A percentile compares a stretch with the other conserved stretches of the same genome.
Evolutionary conservation across 176 grass and related monocot genomes (phyloP).

Genomic region (Secale cereale): DNA sequence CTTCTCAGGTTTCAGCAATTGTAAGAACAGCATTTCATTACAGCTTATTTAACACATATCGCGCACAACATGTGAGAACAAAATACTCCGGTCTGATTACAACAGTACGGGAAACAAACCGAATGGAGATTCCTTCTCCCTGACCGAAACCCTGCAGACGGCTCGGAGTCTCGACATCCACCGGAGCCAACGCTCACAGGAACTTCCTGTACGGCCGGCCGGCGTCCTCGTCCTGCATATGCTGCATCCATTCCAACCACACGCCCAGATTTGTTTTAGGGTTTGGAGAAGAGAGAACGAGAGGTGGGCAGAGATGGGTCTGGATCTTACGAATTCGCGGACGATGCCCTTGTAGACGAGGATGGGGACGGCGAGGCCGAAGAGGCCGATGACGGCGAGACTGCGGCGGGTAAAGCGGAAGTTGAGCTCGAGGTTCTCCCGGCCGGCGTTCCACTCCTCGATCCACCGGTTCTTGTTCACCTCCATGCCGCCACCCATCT

Average conservation of each 20-base stretch:
- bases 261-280: constrained; percentile 32
- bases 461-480: constrained; percentile 80
- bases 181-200: constrained; percentile 40
- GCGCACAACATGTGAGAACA: background rate
- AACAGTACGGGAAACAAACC: constrained; percentile 50
- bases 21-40: constrained; percentile 21
- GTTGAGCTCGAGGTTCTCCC: constrained; percentile 72
- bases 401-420: constrained; percentile 78
- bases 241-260: constrained; percentile 49
- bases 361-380: constrained; percentile 68
- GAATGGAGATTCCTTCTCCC: constrained; percentile 12
- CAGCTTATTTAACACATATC: constrained; percentile 39
- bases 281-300: background rate
- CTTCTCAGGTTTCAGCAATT: constrained; percentile 5
- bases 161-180: background rate
- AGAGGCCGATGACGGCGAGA: constrained; percentile 70
- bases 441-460: constrained; percentile 66
- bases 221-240: constrained; percentile 98
- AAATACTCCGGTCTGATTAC: constrained; percentile 20
- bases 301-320: background rate
- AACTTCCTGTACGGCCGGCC: constrained; percentile 83
- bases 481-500: constrained; percentile 86
- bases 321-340: constrained; percentile 66
- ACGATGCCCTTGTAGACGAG: constrained; percentile 85
- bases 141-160: background rate